Base-by-base conservation (phyloP, 352 stramenopile genomes). In the Phytophthora pistaciae region DNA sequence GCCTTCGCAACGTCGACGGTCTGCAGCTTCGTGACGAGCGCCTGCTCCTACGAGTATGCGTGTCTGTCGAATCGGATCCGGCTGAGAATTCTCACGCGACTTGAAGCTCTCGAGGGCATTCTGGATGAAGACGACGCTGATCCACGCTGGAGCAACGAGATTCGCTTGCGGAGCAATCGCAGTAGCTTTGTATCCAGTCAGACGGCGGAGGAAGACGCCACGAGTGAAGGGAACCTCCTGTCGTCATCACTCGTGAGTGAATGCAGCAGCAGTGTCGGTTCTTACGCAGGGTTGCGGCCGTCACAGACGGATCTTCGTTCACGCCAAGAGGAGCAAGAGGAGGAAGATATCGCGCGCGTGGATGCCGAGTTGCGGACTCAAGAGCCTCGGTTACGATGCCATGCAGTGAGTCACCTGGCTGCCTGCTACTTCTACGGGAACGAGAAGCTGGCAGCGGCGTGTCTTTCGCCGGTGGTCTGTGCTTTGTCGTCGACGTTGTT, bases 21-120 rank as follows among this genome's bases (percentile, higher is more conserved):
- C 4, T 92, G 84, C 71, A 83, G 76, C 52, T 86, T 88, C 13
- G 54, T 92, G 13, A 67, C 71, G 21, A 88, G 75, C n/a, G 64
- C 85, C 7, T 91, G 80, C 64, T 85, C 71, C 5, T 94, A 90
- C 67, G 86, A 94, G 67, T 94, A 88, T 58, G 71, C 87, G 56
- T 92, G 82, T 53, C 75, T 94, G 36, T 78, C 84, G 0, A 79
- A 90, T 57, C 82, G 87, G 33, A 92, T 94, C 56, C 80, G 89
- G 36, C 52, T 77, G 56, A 71, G 80, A 6, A 68, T 91, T 40
- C 60, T 91, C 16, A 70, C 53, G n/a, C 64, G 64, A 18, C 59
- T 85, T 13, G 58, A 69, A 14, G 68, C 72, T 16, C 46, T 82
- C n/a, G 77, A 84, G 36, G 63, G 68, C 21, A 42, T 75, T 64